Conservation (phyloP, 2,329 filamentous ascomycete genomes). For the Diplodia intermedia region DNA sequence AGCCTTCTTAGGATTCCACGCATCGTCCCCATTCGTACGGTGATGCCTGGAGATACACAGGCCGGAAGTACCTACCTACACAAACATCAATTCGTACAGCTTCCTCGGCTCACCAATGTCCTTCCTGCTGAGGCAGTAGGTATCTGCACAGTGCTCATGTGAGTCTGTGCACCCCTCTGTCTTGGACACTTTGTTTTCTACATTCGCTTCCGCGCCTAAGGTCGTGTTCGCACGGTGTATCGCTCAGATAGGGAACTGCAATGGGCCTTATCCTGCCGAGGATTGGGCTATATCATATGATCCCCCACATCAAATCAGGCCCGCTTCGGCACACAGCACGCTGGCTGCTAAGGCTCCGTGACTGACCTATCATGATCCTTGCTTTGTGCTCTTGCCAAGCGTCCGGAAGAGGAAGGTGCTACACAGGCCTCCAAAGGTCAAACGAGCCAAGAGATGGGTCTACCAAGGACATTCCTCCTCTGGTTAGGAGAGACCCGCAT, state of each 20-base stretch:
- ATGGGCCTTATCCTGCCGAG: background rate
- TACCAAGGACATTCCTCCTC: conserved; percentile 17
- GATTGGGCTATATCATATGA: conserved; percentile 9
- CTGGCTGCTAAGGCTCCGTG: conserved; percentile 11
- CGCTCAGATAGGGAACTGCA: conserved; percentile 22
- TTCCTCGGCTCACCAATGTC: background rate
- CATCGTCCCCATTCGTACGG: background rate
- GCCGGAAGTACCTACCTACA: background rate
- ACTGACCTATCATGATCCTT: conserved; percentile 2
- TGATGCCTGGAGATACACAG: background rate
- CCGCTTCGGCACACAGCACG: conserved; percentile 4
- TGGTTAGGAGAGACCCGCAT: conserved; percentile 24
- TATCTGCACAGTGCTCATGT: background rate
- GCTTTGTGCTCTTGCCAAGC: conserved; percentile 15
- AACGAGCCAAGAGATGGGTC: conserved; percentile 21
- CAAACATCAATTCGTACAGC: background rate
- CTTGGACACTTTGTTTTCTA: background rate
- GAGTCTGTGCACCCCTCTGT: conserved; percentile 11
- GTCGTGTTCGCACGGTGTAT: conserved; percentile 13
- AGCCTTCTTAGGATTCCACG: background rate
- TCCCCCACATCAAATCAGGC: conserved; percentile 12
- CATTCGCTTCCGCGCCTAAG: background rate
- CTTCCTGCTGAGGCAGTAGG: background rate
- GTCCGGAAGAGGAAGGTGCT: conserved; percentile 13
- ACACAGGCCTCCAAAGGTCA: conserved; percentile 2